These are phyloP conservation scores for Rubus idaeus DNA, from an alignment of 306 rosid species.

Conservation along the genomic window DNA sequence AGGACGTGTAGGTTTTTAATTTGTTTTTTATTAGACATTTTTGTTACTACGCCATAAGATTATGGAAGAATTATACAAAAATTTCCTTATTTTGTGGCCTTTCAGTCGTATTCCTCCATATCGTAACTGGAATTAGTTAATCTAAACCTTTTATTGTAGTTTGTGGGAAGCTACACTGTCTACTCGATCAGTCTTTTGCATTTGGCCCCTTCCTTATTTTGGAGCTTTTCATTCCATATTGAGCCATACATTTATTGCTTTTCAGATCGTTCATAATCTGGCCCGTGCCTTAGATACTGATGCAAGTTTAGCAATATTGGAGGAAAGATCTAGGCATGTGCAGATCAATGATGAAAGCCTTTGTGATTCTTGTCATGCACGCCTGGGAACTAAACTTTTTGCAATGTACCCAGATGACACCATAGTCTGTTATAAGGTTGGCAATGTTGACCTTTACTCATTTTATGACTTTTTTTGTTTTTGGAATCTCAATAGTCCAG, in stretches of 20 bases:
- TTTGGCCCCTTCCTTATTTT: neutral
- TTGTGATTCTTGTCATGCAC: conserved; percentile 94
- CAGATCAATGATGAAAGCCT: conserved; percentile 96
- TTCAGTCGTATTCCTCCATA: conserved; percentile 15
- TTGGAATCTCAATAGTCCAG: neutral
- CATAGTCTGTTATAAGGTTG: conserved; percentile 92
- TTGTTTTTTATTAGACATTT: conserved; percentile 11
- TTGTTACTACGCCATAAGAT: neutral
- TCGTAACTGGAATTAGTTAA: neutral
- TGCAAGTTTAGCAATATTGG: conserved; percentile 91
- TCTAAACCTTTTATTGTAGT: neutral
- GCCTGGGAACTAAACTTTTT: conserved; percentile 93
- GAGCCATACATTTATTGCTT: conserved; percentile 19
- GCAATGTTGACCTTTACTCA: conserved; percentile 26
- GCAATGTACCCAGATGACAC: conserved; percentile 99
- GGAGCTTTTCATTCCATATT: neutral
- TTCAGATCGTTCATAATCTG: conserved; percentile 80
- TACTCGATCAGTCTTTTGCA: neutral
- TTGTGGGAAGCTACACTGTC: neutral
- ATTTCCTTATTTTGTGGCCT: neutral
- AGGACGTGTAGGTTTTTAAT: conserved; percentile 62
- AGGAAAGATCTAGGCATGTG: conserved; percentile 89
- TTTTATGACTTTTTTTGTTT: neutral
- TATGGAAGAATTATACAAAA: neutral
- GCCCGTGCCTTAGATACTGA: conserved; percentile 87